Evolutionary conservation across 495 filamentous ascomycete genomes (phyloP).

Genomic region (Penicillium angulare): DNA sequence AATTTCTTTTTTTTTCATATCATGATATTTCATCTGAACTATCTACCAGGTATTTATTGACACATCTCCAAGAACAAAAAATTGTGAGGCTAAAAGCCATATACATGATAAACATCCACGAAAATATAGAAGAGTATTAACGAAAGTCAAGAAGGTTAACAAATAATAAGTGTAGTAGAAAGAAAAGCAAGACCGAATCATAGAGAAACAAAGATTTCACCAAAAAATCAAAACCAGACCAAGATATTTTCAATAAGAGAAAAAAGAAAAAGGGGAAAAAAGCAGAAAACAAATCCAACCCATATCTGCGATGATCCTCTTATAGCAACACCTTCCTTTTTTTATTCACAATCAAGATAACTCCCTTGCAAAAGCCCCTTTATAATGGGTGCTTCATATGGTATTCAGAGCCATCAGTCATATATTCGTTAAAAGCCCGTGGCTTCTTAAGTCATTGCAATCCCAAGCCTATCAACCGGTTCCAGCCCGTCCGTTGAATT

Average conservation of each 20-base stretch:
- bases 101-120: conserved; percentile 10
- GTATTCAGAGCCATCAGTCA: conserved; percentile 27
- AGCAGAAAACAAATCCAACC: conserved; percentile 3
- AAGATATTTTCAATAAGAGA: conserved; percentile 5
- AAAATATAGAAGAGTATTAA: conserved; percentile 10
- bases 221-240: conserved; percentile 5
- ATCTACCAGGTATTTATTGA: conserved; percentile 20
- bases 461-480: conserved; percentile 15
- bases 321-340: conserved; percentile 13
- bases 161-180: conserved; percentile 3
- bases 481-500: conserved; percentile 20
- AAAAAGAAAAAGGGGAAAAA: not conserved
- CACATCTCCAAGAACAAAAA: conserved; percentile 9
- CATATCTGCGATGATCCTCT: conserved; percentile 13
- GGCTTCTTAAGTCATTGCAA: conserved; percentile 3
- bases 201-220: conserved; percentile 7
- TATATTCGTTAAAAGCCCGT: conserved; percentile 23
- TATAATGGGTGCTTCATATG: conserved; percentile 17
- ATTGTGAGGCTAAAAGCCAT: conserved; percentile 8
- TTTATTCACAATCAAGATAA: conserved; percentile 20
- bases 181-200: conserved; percentile 4
- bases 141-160: conserved; percentile 17
- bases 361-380: conserved; percentile 19
- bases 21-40: not conserved
- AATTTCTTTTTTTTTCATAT: not conserved